phyloP scores from a whole-genome alignment of 495 filamentous ascomycete species.

The Tuber calosporum region DNA sequence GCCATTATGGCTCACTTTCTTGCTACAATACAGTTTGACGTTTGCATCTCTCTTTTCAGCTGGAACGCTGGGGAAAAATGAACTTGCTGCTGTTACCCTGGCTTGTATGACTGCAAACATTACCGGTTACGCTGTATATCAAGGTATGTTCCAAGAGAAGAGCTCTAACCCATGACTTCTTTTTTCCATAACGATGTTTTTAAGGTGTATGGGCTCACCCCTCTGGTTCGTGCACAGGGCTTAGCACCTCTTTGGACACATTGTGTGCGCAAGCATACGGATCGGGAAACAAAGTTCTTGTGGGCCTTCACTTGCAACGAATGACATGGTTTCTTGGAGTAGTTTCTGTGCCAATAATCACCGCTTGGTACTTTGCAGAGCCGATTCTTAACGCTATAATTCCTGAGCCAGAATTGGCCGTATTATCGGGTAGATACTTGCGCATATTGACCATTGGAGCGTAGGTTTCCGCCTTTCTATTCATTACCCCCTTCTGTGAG shows the following conservation, averaged over 20 bases:
- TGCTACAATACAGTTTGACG: slow-evolving; percentile 66
- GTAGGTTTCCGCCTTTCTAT: slow-evolving; percentile 10
- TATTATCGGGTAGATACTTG: slow-evolving; percentile 61
- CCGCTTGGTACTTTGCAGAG: slow-evolving; percentile 54
- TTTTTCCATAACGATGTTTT: not conserved
- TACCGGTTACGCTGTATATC: slow-evolving; percentile 62
- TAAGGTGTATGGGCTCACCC: not conserved
- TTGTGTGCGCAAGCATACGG: slow-evolving; percentile 70
- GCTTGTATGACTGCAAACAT: slow-evolving; percentile 68
- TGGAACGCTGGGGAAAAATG: slow-evolving; percentile 56
- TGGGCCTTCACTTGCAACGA: slow-evolving; percentile 63
- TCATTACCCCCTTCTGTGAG: not conserved
- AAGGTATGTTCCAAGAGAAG: slow-evolving; percentile 44
- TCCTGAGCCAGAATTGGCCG: slow-evolving; percentile 55
- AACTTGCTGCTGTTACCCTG: slow-evolving; percentile 60
- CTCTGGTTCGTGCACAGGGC: slow-evolving; percentile 39
- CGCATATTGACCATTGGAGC: slow-evolving; percentile 58
- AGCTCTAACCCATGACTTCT: not conserved
- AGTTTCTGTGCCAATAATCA: slow-evolving; percentile 56
- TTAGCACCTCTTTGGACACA: slow-evolving; percentile 64
- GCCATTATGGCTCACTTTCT: slow-evolving; percentile 60
- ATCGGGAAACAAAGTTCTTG: slow-evolving; percentile 58
- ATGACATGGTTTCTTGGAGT: slow-evolving; percentile 61
- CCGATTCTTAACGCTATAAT: slow-evolving; percentile 54
- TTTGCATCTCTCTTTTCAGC: slow-evolving; percentile 62